Conservation (phyloP, 106 monocot species). For the Alisma plantagoaquatica region DNA sequence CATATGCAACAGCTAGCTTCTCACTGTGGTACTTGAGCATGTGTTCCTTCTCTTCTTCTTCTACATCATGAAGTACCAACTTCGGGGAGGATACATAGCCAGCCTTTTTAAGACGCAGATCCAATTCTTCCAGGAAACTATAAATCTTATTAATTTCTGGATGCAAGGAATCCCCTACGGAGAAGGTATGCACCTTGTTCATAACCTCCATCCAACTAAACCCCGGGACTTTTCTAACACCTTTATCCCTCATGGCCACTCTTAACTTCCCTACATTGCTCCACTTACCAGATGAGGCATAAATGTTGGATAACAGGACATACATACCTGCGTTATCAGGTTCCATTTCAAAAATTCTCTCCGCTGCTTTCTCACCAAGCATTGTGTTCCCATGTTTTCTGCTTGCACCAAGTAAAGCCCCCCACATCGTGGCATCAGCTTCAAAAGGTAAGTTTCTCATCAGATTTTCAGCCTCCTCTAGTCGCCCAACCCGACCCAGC, state of each 20-base stretch:
- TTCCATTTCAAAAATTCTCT: too few relatives aligned
- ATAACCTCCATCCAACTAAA: conserved; percentile 59
- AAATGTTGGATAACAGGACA: conserved; percentile 46
- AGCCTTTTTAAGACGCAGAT: conserved; percentile 37
- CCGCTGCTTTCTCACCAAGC: too few relatives aligned
- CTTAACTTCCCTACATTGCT: conserved; percentile 35
- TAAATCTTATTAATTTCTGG: conserved; percentile 50
- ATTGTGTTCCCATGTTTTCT: too few relatives aligned
- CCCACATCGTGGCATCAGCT: too few relatives aligned
- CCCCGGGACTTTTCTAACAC: conserved; percentile 48
- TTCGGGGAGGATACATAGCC: conserved; percentile 39
- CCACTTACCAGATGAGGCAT: conserved; percentile 43
- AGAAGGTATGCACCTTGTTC: too few relatives aligned
- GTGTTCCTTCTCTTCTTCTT: too few relatives aligned
- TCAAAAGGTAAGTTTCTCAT: too few relatives aligned
- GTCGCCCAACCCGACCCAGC: too few relatives aligned
- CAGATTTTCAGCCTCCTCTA: too few relatives aligned
- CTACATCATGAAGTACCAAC: conserved; percentile 53
- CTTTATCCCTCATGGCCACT: conserved; percentile 39
- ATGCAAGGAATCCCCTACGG: conserved; percentile 42
- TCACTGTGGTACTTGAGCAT: conserved; percentile 62
- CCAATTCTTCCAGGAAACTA: conserved; percentile 38
- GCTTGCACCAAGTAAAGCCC: too few relatives aligned
- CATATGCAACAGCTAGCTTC: conserved; percentile 49
- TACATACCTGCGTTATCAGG: conserved; percentile 66